Evolutionary conservation across 495 filamentous ascomycete species (phyloP), one percentile per base, ranked within the genome.

Genomic region (Aspergillus funiculosus): DNA sequence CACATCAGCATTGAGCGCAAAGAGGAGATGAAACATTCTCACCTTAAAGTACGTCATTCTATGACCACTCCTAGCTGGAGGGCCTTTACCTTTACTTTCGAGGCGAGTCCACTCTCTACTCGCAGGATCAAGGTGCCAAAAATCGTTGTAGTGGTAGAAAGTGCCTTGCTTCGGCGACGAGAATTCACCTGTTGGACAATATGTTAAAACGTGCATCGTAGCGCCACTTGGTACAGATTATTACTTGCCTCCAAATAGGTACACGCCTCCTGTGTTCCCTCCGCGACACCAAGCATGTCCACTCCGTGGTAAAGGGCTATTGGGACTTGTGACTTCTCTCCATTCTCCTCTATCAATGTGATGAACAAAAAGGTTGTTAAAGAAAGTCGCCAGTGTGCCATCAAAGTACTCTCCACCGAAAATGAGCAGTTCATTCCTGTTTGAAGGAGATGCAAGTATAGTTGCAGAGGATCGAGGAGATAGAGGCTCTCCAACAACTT

Each of bases 131-230:
- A 96, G 80, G 22, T 86, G 76, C 92, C 92, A 98, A 60, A 97
- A 96, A 60, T 96, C 92, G 62, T 95, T 94, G 69, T 98, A 98
- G 56, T 98, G 92, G 59, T 98, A 96, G 61, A 98, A 98, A 1
- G 91, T 98, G 3, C 92, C 92, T 62, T 98, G 92, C 57, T 96
- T 98, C 1, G 92, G 92, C 6, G 75, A 82, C 2, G 79, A 86
- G 40, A 83, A 83, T 53, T 81, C 77, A 31, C 69, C 65, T 67
- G 32, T 28, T 36, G 11, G 50, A 78, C 77, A 50, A 79, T 71
- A 42, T 14, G 47, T 14, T 32, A 11, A 18, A 9, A n/a, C 20
- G 6, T 26, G 3, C 24, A 17, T 28, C 15, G n/a, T 10, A 14
- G 6, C 14, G 6, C 26, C 11, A 29, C 24, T 14, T 7, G 14